These are phyloP conservation scores for Trypanosoma boissoni DNA, from an alignment of 208 protist genomes.

Conservation along the genomic window DNA sequence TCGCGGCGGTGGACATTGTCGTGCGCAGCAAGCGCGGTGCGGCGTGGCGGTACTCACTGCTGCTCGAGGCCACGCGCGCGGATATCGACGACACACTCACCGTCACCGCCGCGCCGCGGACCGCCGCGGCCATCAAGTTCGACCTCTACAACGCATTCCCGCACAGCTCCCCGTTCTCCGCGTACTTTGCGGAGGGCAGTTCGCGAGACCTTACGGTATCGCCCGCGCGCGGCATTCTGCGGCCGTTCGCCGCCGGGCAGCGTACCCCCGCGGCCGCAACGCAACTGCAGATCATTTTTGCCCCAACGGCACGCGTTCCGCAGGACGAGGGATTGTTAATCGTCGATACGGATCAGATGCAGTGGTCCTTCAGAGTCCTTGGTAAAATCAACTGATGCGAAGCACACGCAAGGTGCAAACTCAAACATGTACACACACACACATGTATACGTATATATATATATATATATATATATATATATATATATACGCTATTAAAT, in stretches of 20 bases:
- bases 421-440: not conserved
- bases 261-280: slow-evolving; percentile 40
- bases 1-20: slow-evolving; percentile 63
- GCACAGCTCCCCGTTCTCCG: slow-evolving; percentile 71
- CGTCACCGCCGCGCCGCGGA: slow-evolving; percentile 54
- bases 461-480: not conserved
- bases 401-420: not conserved
- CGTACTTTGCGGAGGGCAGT: slow-evolving; percentile 87
- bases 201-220: slow-evolving; percentile 75
- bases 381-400: slow-evolving; percentile 43
- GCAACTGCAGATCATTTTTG: slow-evolving; percentile 48
- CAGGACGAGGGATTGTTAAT: slow-evolving; percentile 79
- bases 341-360: slow-evolving; percentile 92
- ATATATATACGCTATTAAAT: not conserved
- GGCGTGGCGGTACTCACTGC: slow-evolving; percentile 75
- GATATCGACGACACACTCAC: slow-evolving; percentile 83
- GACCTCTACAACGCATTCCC: slow-evolving; percentile 88
- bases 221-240: slow-evolving; percentile 69
- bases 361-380: slow-evolving; percentile 87
- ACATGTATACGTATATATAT: not conserved
- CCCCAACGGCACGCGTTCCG: slow-evolving; percentile 60
- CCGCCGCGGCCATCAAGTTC: slow-evolving; percentile 63
- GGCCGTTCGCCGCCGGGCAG: slow-evolving; percentile 64
- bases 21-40: slow-evolving; percentile 55
- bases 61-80: slow-evolving; percentile 73